phyloP scores from a whole-genome alignment of 1,284 basidiomycete genomes.

The Ganoderma leucocontextum region DNA sequence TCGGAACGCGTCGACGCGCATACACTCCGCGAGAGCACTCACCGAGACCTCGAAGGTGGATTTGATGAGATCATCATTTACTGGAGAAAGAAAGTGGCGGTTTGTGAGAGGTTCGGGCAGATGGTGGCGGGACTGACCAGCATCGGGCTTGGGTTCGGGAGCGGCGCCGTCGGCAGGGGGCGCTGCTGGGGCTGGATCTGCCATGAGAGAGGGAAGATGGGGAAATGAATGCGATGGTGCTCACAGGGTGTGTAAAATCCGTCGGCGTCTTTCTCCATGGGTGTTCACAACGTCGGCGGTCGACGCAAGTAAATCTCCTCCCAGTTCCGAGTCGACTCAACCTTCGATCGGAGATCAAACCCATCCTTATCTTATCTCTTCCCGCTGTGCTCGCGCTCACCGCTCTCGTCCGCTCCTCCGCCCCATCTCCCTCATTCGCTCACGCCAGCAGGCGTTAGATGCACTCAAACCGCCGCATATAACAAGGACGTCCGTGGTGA shows the following conservation, averaged over 20 bases:
- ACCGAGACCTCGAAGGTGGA: conserved; percentile 81
- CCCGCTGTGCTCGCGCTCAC: not conserved
- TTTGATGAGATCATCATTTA: conserved; percentile 72
- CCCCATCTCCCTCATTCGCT: not conserved
- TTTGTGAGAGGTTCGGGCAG: conserved; percentile 21
- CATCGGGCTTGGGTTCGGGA: conserved; percentile 24
- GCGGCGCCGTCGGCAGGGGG: conserved; percentile 19
- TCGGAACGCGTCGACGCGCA: conserved; percentile 28
- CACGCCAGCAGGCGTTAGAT: not conserved
- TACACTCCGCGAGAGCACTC: conserved; percentile 38
- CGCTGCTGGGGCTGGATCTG: conserved; percentile 20
- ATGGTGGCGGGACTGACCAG: conserved; percentile 4
- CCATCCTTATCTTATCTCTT: conserved; percentile 28
- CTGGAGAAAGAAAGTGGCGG: conserved; percentile 27
- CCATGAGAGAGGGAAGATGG: conserved; percentile 18
- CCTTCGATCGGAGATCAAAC: conserved; percentile 31
- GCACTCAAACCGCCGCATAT: not conserved
- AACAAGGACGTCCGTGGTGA: not conserved
- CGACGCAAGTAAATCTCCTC: not conserved
- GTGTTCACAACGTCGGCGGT: conserved; percentile 4
- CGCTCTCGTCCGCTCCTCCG: not conserved
- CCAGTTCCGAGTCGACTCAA: not conserved
- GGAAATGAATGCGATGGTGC: conserved; percentile 22
- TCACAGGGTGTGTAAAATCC: conserved; percentile 71
- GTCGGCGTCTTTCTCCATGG: conserved; percentile 75